phyloP scores from a whole-genome alignment of 768 basidiomycete species.

The Termitomyces sp. region DNA sequence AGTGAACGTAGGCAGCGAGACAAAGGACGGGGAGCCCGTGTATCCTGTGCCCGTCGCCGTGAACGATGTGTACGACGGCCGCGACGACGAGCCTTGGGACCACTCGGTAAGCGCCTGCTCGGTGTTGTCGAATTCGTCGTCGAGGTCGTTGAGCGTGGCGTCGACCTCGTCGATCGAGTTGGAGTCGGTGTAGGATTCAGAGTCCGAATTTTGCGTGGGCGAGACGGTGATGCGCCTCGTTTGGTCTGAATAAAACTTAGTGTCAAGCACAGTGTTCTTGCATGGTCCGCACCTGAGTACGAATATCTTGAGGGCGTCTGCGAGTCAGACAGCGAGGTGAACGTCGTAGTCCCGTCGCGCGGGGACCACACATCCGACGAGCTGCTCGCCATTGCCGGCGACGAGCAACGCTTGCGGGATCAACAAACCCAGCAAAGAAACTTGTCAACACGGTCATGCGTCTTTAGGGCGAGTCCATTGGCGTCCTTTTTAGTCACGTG shows the following conservation, averaged over 20 bases:
- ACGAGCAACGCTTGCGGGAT: constrained; percentile 19
- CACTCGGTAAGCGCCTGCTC: constrained; percentile 67
- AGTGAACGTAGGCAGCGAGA: constrained; percentile 40
- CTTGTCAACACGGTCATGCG: constrained; percentile 18
- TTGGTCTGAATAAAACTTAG: constrained; percentile 32
- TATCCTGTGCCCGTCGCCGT: constrained; percentile 35
- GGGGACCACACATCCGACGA: constrained; percentile 59
- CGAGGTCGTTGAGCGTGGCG: constrained; percentile 61
- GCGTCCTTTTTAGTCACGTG: constrained; percentile 1
- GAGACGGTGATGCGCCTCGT: constrained; percentile 59
- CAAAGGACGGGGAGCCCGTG: constrained; percentile 47
- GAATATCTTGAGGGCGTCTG: constrained; percentile 62
- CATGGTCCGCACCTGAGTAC: constrained; percentile 47
- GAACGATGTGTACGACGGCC: constrained; percentile 40
- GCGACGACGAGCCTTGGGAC: constrained; percentile 50
- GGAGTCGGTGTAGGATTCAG: constrained; percentile 46
- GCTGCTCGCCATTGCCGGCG: constrained; percentile 35
- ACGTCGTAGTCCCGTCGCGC: constrained; percentile 58
- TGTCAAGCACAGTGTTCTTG: background rate
- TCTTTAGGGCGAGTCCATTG: constrained; percentile 15
- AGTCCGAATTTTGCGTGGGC: constrained; percentile 39
- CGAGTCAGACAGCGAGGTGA: constrained; percentile 49
- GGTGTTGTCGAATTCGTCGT: constrained; percentile 63
- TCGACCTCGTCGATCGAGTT: constrained; percentile 74
- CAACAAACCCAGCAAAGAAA: constrained; percentile 9